Evolutionary conservation across 1,284 basidiomycete genomes (phyloP), one percentile per base, ranked within the genome.

Genomic region (Pseudozyma sp.): DNA sequence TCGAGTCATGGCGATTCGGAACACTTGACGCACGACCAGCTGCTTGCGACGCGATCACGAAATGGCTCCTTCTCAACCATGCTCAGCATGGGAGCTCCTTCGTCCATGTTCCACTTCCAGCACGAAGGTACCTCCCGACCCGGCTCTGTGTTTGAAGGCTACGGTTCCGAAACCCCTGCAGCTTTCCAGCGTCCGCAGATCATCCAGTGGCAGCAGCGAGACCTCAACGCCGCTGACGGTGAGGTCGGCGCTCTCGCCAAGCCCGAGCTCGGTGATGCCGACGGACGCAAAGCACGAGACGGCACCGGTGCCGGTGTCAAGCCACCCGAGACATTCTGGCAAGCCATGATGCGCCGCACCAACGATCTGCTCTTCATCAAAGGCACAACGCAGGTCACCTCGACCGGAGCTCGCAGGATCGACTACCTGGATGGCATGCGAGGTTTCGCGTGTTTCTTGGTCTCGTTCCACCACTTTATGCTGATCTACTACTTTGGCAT

Each of bases 391-490:
- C 62, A 63, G 55, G 31, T 64, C 51, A 79, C 74, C 39, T 73
- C 77, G 54, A 72, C 70, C 4, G 77, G 77, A 42, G 75, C 69
- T 17, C 68, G 72, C 5, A 66, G 77, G 40, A 77, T 81, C 54
- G 80, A 81, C 62, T 80, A 80, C 44, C 65, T 80, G 19, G 80
- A 80, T 37, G 78, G 80, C 53, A 54, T 80, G 51, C 64, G 78
- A 53, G 80, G 80, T 5, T 80, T 81, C 35, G 80, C 80, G 4
- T 78, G 78, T 37, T 75, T 81, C 66, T 30, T 78, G 47, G 80
- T 81, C 39, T 80, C 80, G 46, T 75, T 80, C 59, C 76, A 77
- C 51, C 80, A 81, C 54, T 81, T 78, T 29, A 73, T 79, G 62
- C 74, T 80, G 31, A 80, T 81, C 63, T 81, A 77, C 68, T 78